phyloP scores from a whole-genome alignment of 1,284 basidiomycete genomes.

The Farysia itapuensis region DNA sequence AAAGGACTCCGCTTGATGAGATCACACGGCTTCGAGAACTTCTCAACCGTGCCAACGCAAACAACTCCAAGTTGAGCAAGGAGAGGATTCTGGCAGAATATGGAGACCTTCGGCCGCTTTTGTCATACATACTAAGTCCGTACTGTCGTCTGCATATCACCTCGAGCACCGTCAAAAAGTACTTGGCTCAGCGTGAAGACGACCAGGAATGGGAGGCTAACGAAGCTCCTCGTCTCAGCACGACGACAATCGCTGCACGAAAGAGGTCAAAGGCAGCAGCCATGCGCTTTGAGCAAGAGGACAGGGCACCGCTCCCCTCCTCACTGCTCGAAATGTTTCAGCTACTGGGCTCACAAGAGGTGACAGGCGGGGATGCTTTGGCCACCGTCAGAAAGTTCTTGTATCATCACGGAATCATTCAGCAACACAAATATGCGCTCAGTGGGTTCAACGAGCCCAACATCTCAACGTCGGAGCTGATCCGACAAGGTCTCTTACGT shows the following conservation, averaged over 20 bases:
- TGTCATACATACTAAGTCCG: constrained; percentile 29
- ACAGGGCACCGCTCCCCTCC: constrained; percentile 6
- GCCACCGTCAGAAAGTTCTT: constrained; percentile 29
- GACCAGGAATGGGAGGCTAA: constrained; percentile 27
- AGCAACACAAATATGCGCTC: constrained; percentile 27
- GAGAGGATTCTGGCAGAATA: constrained; percentile 23
- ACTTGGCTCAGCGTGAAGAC: constrained; percentile 13
- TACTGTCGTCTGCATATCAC: constrained; percentile 28
- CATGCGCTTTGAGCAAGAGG: constrained; percentile 10
- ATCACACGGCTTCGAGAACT: constrained; percentile 31
- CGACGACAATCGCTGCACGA: constrained; percentile 8
- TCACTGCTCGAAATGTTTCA: constrained; percentile 24
- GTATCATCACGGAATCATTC: constrained; percentile 22
- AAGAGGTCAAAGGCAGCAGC: constrained; percentile 13
- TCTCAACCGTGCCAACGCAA: constrained; percentile 28
- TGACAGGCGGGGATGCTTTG: constrained; percentile 30
- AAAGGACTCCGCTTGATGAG: constrained; percentile 17
- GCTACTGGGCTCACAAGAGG: constrained; percentile 10
- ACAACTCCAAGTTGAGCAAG: constrained; percentile 31
- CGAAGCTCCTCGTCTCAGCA: constrained; percentile 19
- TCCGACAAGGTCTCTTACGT: constrained; percentile 12
- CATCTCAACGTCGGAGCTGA: constrained; percentile 11
- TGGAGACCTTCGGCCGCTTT: constrained; percentile 18
- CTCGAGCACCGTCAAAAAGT: constrained; percentile 17
- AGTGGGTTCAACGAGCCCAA: constrained; percentile 8